Conservation (phyloP, 495 filamentous ascomycete genomes). For the Penicillium canariense region DNA sequence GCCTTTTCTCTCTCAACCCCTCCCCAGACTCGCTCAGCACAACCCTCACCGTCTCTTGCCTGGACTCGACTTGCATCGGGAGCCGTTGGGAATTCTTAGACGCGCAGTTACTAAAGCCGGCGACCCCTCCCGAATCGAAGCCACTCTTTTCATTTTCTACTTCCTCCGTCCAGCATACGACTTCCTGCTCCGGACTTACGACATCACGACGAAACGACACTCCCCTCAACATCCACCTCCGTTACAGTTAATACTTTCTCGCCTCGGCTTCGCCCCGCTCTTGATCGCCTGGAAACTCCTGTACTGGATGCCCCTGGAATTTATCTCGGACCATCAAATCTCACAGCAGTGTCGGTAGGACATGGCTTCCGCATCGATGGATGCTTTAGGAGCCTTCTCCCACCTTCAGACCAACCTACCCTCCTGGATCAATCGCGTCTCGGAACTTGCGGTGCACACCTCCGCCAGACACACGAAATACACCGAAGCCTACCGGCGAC, state of each 20-base stretch:
- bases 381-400: slow-evolving; percentile 62
- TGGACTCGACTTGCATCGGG: not conserved
- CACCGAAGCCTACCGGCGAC: slow-evolving; percentile 39
- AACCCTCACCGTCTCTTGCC: slow-evolving; percentile 19
- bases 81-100: not conserved
- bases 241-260: not conserved
- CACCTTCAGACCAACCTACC: slow-evolving; percentile 58
- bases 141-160: not conserved
- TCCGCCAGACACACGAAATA: slow-evolving; percentile 68
- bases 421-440: slow-evolving; percentile 64
- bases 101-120: slow-evolving; percentile 7
- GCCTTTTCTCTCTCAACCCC: slow-evolving; percentile 10
- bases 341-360: slow-evolving; percentile 9
- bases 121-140: not conserved
- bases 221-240: not conserved
- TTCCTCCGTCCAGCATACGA: not conserved
- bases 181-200: not conserved
- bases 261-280: not conserved
- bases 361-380: slow-evolving; percentile 44
- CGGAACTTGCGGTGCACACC: slow-evolving; percentile 67
- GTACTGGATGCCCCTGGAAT: not conserved
- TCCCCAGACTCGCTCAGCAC: not conserved
- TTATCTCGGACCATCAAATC: not conserved
- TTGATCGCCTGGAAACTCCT: too few relatives aligned
- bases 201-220: not conserved